Percentiles rank a stretch among this genome's conserved stretches.
Conservation (phyloP, 805 yeast species). For the Starmerella gropengiesseri region DNA sequence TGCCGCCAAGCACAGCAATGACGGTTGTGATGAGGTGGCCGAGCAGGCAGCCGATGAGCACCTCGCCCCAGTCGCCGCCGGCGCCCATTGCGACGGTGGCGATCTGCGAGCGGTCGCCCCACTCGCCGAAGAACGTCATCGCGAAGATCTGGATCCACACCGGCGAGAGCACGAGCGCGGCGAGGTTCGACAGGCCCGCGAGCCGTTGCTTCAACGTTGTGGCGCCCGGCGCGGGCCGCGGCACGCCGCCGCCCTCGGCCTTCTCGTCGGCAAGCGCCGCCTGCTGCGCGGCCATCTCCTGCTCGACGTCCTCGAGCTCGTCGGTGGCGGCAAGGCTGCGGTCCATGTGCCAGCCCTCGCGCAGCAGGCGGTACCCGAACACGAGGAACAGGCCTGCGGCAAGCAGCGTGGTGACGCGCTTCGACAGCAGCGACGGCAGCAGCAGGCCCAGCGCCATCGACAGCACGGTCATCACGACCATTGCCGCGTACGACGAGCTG, state of each 20-base stretch:
- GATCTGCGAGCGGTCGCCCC: slow-evolving; percentile 98
- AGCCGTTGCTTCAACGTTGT: not conserved
- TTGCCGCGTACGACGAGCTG: slow-evolving; percentile 72
- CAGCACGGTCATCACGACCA: slow-evolving; percentile 80
- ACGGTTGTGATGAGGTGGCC: slow-evolving; percentile 86
- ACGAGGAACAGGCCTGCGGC: slow-evolving; percentile 76
- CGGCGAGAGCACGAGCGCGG: slow-evolving; percentile 65
- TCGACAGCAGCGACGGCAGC: slow-evolving; percentile 72
- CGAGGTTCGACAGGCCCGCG: slow-evolving; percentile 41
- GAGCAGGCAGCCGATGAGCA: slow-evolving; percentile 74
- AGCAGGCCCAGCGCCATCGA: slow-evolving; percentile 90
- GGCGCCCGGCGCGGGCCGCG: not conserved
- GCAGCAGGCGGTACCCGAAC: slow-evolving; percentile 36
- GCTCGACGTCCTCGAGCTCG: slow-evolving; percentile 94
- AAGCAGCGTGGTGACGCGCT: slow-evolving; percentile 62
- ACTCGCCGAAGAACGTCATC: slow-evolving; percentile 95
- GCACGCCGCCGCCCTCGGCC: slow-evolving; percentile 27
- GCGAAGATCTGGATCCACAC: slow-evolving; percentile 86
- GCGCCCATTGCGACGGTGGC: slow-evolving; percentile 99
- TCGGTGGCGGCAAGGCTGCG: slow-evolving; percentile 71
- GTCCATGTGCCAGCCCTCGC: slow-evolving; percentile 72
- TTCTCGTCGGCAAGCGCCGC: slow-evolving; percentile 36
- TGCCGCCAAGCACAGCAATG: slow-evolving; percentile 90
- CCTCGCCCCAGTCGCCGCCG: slow-evolving; percentile 82
- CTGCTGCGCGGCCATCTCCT: slow-evolving; percentile 64